A percentile compares a stretch with the other conserved stretches of the same genome.
phyloP scores from a whole-genome alignment of 2,329 filamentous ascomycete species.

The Paecilomyces dactylethromorphus region DNA sequence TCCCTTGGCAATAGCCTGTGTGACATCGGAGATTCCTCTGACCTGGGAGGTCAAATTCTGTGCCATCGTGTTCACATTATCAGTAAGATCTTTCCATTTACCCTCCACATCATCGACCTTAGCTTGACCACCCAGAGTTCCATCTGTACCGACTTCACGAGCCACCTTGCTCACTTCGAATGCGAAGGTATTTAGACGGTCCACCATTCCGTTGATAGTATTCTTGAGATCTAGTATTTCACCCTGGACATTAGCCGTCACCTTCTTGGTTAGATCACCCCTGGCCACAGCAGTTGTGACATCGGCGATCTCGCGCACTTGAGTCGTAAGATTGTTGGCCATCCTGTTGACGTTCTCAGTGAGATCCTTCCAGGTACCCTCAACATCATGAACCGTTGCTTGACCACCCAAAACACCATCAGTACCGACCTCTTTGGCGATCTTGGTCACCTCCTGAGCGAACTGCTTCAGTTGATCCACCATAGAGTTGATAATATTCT shows the following conservation, averaged over 20 bases:
- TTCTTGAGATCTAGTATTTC: conserved; percentile 90
- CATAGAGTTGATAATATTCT: conserved; percentile 97
- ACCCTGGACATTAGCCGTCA: conserved; percentile 80
- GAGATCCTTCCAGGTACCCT: conserved; percentile 89
- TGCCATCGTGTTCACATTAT: conserved; percentile 60
- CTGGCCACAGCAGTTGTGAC: conserved; percentile 89
- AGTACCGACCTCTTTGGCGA: conserved; percentile 88
- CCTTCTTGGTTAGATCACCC: conserved; percentile 88
- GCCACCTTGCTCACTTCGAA: conserved; percentile 58
- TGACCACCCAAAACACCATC: conserved; percentile 87
- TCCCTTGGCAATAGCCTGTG: conserved; percentile 84
- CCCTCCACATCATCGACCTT: conserved; percentile 56
- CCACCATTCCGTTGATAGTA: conserved; percentile 64
- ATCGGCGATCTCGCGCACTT: conserved; percentile 91
- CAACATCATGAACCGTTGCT: conserved; percentile 86
- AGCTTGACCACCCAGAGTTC: conserved; percentile 53
- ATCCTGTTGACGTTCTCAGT: conserved; percentile 93
- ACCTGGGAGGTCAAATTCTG: conserved; percentile 59
- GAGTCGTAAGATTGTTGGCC: conserved; percentile 92
- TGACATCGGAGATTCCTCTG: conserved; percentile 82
- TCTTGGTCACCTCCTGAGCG: conserved; percentile 86
- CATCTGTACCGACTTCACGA: conserved; percentile 55
- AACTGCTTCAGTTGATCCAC: conserved; percentile 93
- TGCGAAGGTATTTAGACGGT: conserved; percentile 53
- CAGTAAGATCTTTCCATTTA: conserved; percentile 57